Percentiles rank a stretch among this genome's conserved stretches.
phyloP scores from a whole-genome alignment of 2,329 filamentous ascomycete genomes.

The Clonostachys sp. region DNA sequence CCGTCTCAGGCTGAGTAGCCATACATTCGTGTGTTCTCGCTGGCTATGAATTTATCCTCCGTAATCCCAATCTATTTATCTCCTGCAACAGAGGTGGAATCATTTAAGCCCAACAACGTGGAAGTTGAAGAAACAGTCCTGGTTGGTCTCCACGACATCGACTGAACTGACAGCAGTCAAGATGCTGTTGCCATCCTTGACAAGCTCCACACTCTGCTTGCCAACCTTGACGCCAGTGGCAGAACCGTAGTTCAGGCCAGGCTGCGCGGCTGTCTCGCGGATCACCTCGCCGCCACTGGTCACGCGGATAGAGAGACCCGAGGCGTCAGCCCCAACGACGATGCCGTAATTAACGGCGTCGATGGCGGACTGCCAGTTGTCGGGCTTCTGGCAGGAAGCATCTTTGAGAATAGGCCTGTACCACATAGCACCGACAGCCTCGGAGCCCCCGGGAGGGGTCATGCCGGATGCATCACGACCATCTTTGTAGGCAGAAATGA shows the following conservation, averaged over 20 bases:
- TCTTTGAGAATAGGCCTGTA: conserved; percentile 4
- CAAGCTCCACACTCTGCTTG: conserved; percentile 2
- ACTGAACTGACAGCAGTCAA: neutral
- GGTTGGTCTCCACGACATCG: neutral
- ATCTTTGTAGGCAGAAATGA: conserved; percentile 5
- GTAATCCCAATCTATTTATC: too few relatives aligned
- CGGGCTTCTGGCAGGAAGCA: conserved; percentile 1
- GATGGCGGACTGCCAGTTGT: conserved; percentile 1
- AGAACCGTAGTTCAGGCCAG: conserved; percentile 4
- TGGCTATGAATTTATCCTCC: too few relatives aligned
- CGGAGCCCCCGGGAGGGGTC: conserved; percentile 1
- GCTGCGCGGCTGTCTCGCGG: neutral
- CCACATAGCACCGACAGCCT: conserved; percentile 7
- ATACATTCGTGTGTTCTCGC: too few relatives aligned
- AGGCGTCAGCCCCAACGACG: neutral
- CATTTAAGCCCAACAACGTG: conserved; percentile 1
- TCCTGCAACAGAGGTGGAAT: too few relatives aligned
- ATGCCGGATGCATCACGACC: conserved; percentile 4
- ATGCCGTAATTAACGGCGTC: conserved; percentile 6
- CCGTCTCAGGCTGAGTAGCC: too few relatives aligned
- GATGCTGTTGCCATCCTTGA: neutral
- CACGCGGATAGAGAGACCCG: conserved; percentile 1
- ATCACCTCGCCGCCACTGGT: conserved; percentile 3
- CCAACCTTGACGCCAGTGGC: neutral
- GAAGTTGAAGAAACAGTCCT: conserved; percentile 1